These are phyloP conservation scores for Blumeriella jaapii DNA, from an alignment of 2,329 filamentous ascomycete species.

Conservation along the genomic window DNA sequence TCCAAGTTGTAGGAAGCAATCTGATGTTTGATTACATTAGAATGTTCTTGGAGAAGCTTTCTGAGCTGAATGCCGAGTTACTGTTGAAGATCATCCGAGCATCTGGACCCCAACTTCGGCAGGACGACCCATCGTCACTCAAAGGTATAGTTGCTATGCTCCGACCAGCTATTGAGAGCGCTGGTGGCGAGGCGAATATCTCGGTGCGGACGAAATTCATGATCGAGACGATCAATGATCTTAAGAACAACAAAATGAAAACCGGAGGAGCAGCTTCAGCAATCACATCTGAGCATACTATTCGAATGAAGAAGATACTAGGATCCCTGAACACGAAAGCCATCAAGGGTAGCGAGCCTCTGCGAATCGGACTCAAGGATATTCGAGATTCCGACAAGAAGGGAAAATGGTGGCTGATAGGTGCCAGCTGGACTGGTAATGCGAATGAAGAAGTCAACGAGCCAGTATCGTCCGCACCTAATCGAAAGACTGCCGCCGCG, in stretches of 20 bases:
- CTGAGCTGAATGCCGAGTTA: slow-evolving; percentile 79
- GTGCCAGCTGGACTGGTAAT: slow-evolving; percentile 69
- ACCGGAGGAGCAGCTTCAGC: slow-evolving; percentile 58
- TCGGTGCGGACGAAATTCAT: slow-evolving; percentile 92
- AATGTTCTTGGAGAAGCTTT: slow-evolving; percentile 60
- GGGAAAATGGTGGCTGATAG: slow-evolving; percentile 98
- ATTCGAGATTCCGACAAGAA: slow-evolving; percentile 74
- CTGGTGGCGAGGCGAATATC: slow-evolving; percentile 58
- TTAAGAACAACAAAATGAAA: slow-evolving; percentile 90
- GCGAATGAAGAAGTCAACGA: slow-evolving; percentile 21
- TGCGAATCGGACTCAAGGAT: slow-evolving; percentile 71
- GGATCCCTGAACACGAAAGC: slow-evolving; percentile 60
- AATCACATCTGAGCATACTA: slow-evolving; percentile 69
- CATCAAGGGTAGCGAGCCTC: slow-evolving; percentile 65
- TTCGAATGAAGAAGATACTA: slow-evolving; percentile 79
- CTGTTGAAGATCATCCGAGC: slow-evolving; percentile 74
- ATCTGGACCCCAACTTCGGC: slow-evolving; percentile 70
- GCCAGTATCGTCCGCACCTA: background rate
- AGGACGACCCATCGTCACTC: slow-evolving; percentile 77
- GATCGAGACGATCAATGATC: slow-evolving; percentile 88
- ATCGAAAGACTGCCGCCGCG: slow-evolving; percentile 19
- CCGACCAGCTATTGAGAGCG: slow-evolving; percentile 56
- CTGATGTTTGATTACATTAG: slow-evolving; percentile 88
- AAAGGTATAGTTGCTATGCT: slow-evolving; percentile 81
- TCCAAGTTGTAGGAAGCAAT: slow-evolving; percentile 72